phyloP scores from a whole-genome alignment of 352 stramenopile species.

The Pseudoperonospora humuli region DNA sequence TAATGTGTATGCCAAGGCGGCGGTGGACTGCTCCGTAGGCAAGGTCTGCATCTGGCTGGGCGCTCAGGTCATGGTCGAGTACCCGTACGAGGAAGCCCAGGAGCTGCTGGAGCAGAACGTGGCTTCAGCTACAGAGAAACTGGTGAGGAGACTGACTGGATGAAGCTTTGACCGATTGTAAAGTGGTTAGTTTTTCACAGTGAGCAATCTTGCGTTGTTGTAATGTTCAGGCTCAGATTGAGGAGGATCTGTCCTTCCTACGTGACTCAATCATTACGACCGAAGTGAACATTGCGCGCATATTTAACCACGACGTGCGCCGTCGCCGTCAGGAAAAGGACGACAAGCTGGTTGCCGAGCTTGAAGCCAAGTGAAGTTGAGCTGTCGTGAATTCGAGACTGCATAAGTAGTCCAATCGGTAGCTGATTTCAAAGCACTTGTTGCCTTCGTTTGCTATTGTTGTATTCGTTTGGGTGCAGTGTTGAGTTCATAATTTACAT shows the following conservation, averaged over 20 bases:
- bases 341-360: slow-evolving; percentile 45
- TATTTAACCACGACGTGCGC: slow-evolving; percentile 96
- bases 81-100: slow-evolving; percentile 94
- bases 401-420: no score
- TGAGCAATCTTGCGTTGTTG: not conserved
- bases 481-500: no score
- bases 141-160: slow-evolving; percentile 30
- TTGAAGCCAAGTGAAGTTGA: slow-evolving; percentile 67
- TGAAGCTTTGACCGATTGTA: not conserved
- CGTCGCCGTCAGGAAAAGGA: slow-evolving; percentile 75
- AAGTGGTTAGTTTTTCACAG: not conserved
- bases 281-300: slow-evolving; percentile 95
- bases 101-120: slow-evolving; percentile 82
- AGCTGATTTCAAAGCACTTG: no score
- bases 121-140: slow-evolving; percentile 50
- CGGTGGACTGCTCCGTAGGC: slow-evolving; percentile 82
- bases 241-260: slow-evolving; percentile 90
- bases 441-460: no score
- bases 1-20: slow-evolving; percentile 93
- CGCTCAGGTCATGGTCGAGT: slow-evolving; percentile 96
- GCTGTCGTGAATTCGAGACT: no score
- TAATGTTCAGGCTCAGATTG: slow-evolving; percentile 50
- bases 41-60: slow-evolving; percentile 97
- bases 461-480: no score
- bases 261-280: slow-evolving; percentile 96